A percentile compares a stretch with the other conserved stretches of the same genome.
Conservation (phyloP, 768 basidiomycete species). For the Omphalotus guepiniiformis region DNA sequence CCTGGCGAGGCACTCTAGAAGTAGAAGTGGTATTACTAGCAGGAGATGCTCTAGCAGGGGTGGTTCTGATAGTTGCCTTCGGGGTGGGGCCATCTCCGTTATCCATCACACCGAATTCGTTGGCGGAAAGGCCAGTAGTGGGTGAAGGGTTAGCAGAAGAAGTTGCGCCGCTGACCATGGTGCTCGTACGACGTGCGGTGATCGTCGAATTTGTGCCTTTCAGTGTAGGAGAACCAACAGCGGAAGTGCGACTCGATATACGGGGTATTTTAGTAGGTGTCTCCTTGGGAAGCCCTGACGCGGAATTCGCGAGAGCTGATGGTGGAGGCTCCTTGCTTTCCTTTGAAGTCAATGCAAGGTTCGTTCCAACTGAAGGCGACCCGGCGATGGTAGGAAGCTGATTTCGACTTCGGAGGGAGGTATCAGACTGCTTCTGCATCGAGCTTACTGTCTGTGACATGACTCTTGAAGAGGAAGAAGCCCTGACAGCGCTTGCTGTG, state of each 20-base stretch:
- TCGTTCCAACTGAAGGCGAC: constrained; percentile 81
- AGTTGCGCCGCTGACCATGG: constrained; percentile 44
- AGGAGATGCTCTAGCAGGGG: constrained; percentile 65
- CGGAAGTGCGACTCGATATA: constrained; percentile 81
- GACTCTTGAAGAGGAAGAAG: constrained; percentile 51
- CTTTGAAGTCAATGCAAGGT: constrained; percentile 44
- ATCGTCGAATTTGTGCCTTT: constrained; percentile 45
- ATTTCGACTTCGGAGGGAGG: constrained; percentile 67
- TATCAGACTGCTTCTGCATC: constrained; percentile 83
- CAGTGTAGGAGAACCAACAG: constrained; percentile 66
- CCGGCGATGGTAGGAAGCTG: constrained; percentile 90
- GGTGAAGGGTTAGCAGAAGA: constrained; percentile 68
- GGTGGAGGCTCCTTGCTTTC: constrained; percentile 56
- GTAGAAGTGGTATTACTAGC: constrained; percentile 35
- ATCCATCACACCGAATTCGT: constrained; percentile 83
- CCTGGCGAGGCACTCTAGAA: constrained; percentile 66
- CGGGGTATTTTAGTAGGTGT: constrained; percentile 93
- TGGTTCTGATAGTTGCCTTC: constrained; percentile 44
- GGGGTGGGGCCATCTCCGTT: constrained; percentile 44
- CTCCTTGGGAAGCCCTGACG: constrained; percentile 60
- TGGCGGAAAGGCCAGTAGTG: constrained; percentile 40
- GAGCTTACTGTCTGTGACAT: constrained; percentile 85
- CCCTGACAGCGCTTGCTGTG: constrained; percentile 17
- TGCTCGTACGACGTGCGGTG: constrained; percentile 62
- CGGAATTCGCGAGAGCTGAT: constrained; percentile 48